Percentiles rank a stretch among this genome's conserved stretches.
These are phyloP conservation scores for Grosmannia clavigera DNA, from an alignment of 2,329 filamentous ascomycete genomes.

Conservation along the genomic window DNA sequence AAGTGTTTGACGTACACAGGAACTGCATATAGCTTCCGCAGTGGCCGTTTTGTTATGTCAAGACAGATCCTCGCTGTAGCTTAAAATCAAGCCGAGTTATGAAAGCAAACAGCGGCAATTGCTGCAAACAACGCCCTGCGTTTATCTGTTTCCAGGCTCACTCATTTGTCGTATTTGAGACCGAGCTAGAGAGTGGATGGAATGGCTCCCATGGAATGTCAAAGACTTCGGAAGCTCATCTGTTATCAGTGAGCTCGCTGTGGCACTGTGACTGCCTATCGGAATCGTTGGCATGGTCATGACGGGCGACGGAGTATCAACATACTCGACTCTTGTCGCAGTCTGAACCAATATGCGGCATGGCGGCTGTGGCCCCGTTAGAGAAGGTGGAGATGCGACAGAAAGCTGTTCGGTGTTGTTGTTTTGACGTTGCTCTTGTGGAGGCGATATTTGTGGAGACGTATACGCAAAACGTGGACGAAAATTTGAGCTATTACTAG, in stretches of 20 bases:
- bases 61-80: too few relatives aligned
- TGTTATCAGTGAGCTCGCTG: background rate
- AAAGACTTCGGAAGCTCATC: background rate
- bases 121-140: too few relatives aligned
- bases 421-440: background rate
- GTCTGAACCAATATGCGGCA: slow-evolving; percentile 7
- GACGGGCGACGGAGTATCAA: background rate
- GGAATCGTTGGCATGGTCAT: background rate
- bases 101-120: too few relatives aligned
- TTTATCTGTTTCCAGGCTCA: background rate
- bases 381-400: background rate
- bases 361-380: background rate
- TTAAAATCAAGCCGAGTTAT: too few relatives aligned
- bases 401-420: background rate
- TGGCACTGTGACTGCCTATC: background rate
- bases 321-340: slow-evolving; percentile 3
- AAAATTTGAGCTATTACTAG: background rate
- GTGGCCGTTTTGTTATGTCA: too few relatives aligned
- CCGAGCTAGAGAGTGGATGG: slow-evolving; percentile 1
- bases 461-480: background rate
- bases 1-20: too few relatives aligned
- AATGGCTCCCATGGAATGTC: background rate
- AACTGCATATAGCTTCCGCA: too few relatives aligned
- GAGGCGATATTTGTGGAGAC: background rate
- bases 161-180: background rate